Evolutionary conservation across 495 filamentous ascomycete genomes (phyloP).

Genomic region (Pyronema omphalodes): DNA sequence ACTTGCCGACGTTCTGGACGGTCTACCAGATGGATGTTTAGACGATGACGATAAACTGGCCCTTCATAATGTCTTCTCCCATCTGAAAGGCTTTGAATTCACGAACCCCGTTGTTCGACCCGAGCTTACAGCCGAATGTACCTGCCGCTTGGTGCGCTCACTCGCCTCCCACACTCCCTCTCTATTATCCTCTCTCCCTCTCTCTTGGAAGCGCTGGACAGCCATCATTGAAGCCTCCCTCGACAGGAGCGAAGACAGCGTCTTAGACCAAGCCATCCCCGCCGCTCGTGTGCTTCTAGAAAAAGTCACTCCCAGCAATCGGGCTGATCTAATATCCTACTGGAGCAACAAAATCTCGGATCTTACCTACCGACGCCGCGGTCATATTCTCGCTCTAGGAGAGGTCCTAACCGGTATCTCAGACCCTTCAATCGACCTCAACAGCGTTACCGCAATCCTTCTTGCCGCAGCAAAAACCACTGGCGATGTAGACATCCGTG

Average conservation of each 20-base stretch:
- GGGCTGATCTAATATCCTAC: constrained; percentile 5
- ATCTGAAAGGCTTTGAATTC: constrained; percentile 18
- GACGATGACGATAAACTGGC: background rate
- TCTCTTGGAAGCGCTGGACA: constrained; percentile 9
- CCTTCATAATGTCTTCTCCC: constrained; percentile 12
- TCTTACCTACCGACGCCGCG: constrained; percentile 3
- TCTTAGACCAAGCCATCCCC: constrained; percentile 31
- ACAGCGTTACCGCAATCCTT: constrained; percentile 24
- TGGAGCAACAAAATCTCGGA: constrained; percentile 6
- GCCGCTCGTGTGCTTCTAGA: constrained; percentile 23
- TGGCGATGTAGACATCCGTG: constrained; percentile 15
- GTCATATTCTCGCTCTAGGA: constrained; percentile 17
- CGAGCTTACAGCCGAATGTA: constrained; percentile 49
- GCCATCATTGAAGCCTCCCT: constrained; percentile 28
- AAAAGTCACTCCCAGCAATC: constrained; percentile 12
- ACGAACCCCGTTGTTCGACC: constrained; percentile 34
- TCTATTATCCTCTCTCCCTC: background rate
- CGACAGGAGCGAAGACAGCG: constrained; percentile 31
- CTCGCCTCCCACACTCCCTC: constrained; percentile 20
- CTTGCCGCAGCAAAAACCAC: constrained; percentile 8
- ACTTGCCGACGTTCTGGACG: constrained; percentile 15
- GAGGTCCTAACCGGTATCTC: constrained; percentile 12
- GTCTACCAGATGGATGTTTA: background rate
- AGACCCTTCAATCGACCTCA: constrained; percentile 27
- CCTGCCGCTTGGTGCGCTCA: constrained; percentile 36